Evolutionary conservation across 2,329 filamentous ascomycete genomes (phyloP).

Genomic region (Scytalidium lignicola): DNA sequence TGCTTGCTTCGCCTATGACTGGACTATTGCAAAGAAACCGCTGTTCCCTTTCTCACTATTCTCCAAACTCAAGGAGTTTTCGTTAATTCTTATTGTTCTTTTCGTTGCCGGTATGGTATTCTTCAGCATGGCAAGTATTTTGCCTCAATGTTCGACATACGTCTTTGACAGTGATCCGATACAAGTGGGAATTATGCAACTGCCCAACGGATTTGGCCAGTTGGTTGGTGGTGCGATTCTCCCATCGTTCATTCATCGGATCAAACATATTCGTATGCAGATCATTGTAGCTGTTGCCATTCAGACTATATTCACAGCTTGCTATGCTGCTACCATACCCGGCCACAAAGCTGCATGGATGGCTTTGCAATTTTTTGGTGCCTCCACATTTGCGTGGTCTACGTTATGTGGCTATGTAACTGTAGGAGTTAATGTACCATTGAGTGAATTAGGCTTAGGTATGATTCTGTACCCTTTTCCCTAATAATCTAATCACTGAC

Average conservation of each 20-base stretch:
- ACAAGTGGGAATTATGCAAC: not conserved
- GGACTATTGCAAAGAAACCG: constrained; percentile 23
- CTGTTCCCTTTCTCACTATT: constrained; percentile 28
- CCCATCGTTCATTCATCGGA: not conserved
- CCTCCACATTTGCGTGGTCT: not conserved
- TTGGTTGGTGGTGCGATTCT: not conserved
- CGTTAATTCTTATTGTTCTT: constrained; percentile 26
- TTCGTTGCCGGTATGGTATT: constrained; percentile 29
- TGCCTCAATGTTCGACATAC: not conserved
- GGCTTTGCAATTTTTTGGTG: not conserved
- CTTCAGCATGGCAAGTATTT: constrained; percentile 15
- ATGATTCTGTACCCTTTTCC: not conserved
- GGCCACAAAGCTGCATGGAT: not conserved
- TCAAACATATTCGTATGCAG: not conserved
- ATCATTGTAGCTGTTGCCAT: not conserved
- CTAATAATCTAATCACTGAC: not conserved
- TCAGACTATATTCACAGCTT: not conserved
- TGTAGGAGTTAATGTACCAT: not conserved
- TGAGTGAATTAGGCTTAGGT: not conserved
- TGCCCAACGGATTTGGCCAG: not conserved
- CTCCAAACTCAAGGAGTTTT: constrained; percentile 22
- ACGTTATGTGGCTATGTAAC: not conserved
- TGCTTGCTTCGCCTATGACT: constrained; percentile 24
- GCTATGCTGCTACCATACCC: not conserved
- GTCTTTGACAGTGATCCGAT: not conserved